phyloP scores from a whole-genome alignment of 345 rosid species.

The Kandelia obovata region DNA sequence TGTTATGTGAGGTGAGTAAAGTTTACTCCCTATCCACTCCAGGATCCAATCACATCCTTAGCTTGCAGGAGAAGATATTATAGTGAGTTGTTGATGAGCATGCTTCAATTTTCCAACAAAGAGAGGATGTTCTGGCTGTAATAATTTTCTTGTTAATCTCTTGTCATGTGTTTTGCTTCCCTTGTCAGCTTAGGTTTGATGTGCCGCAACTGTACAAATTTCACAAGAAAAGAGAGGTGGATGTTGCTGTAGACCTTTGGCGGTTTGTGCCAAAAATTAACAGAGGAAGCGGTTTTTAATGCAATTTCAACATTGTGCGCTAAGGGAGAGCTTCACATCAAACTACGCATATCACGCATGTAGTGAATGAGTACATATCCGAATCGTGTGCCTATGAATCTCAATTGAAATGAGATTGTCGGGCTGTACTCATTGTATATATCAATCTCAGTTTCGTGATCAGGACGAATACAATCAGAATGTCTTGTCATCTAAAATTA shows the following conservation, averaged over 20 bases:
- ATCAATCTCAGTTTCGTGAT: too few relatives aligned
- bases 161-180: neutral
- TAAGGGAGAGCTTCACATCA: neutral
- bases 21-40: neutral
- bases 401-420: neutral
- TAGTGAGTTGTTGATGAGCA: neutral
- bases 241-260: slow-evolving; percentile 94
- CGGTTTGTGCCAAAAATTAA: slow-evolving; percentile 63
- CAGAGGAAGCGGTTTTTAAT: slow-evolving; percentile 13
- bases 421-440: too few relatives aligned
- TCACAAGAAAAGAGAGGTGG: slow-evolving; percentile 82
- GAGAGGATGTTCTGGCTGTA: neutral
- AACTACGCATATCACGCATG: too few relatives aligned
- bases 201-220: slow-evolving; percentile 80
- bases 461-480: slow-evolving; percentile 9
- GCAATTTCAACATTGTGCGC: neutral
- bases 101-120: neutral
- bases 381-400: too few relatives aligned
- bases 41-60: neutral
- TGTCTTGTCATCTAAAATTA: slow-evolving; percentile 16
- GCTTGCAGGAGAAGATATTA: neutral
- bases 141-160: neutral
- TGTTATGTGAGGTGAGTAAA: slow-evolving; percentile 69
- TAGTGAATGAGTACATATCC: too few relatives aligned
- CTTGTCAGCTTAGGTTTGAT: slow-evolving; percentile 66